Conservation (phyloP, 2,329 filamentous ascomycete genomes). For the Exophiala sp. region DNA sequence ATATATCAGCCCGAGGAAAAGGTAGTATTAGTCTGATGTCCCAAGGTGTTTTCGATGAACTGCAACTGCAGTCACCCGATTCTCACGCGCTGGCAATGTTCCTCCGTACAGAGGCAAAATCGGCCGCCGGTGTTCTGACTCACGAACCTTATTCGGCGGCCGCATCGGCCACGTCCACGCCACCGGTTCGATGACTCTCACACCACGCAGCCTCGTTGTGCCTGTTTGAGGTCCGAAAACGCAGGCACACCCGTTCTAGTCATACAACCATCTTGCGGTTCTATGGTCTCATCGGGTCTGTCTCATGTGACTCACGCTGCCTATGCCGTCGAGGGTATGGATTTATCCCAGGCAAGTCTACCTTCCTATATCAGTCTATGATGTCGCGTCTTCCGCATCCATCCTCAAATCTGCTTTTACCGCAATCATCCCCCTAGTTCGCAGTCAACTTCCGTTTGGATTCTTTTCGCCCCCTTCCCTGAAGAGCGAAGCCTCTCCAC, state of each 20-base stretch:
- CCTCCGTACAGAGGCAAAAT: background rate
- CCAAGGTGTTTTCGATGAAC: too few species aligned
- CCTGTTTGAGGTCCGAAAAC: slow-evolving; percentile 12
- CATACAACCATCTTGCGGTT: slow-evolving; percentile 4
- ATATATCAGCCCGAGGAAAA: too few species aligned
- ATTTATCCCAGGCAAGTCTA: slow-evolving; percentile 9
- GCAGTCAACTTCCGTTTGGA: too few species aligned
- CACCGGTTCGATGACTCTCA: slow-evolving; percentile 18
- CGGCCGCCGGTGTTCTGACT: slow-evolving; percentile 16
- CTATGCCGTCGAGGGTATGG: slow-evolving; percentile 2
- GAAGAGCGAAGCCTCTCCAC: too few species aligned
- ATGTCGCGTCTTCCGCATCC: slow-evolving; percentile 1
- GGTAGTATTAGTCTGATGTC: too few species aligned
- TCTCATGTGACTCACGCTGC: slow-evolving; percentile 25
- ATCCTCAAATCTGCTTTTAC: background rate
- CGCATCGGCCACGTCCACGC: slow-evolving; percentile 15
- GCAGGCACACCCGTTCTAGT: slow-evolving; percentile 17
- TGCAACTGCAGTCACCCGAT: slow-evolving; percentile 12
- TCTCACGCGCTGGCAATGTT: background rate
- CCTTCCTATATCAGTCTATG: slow-evolving; percentile 2
- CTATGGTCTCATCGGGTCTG: background rate
- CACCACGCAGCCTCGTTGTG: slow-evolving; percentile 17
- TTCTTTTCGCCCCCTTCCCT: too few species aligned
- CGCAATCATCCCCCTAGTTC: too few species aligned
- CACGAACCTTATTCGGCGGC: slow-evolving; percentile 11